These are phyloP conservation scores for Lithospermum erythrorhizon DNA, from an alignment of 257 asterid genomes.

Conservation along the genomic window DNA sequence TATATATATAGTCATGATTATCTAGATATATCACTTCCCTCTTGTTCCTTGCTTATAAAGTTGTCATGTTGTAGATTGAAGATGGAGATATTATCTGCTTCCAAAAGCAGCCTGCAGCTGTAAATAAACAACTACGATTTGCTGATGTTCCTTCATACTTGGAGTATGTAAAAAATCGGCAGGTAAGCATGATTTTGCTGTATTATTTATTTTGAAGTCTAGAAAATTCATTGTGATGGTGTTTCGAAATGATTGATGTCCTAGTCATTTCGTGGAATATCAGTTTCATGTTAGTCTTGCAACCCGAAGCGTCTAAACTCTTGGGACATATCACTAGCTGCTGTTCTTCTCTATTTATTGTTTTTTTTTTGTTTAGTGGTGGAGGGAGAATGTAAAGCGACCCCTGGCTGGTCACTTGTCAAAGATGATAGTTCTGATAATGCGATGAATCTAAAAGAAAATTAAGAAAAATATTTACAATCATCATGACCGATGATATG, in stretches of 20 bases:
- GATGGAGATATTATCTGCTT: slow-evolving; percentile 97
- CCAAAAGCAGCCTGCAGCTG: slow-evolving; percentile 58
- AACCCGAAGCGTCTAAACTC: no score
- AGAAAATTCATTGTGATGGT: not conserved
- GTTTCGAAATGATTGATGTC: not conserved
- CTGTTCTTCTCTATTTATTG: no score
- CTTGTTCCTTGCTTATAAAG: not conserved
- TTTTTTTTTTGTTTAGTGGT: no score
- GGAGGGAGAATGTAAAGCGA: no score
- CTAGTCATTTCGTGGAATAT: not conserved
- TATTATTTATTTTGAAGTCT: not conserved
- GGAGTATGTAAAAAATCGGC: slow-evolving; percentile 93
- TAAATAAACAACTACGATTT: slow-evolving; percentile 51
- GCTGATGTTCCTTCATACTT: slow-evolving; percentile 77
- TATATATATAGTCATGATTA: slow-evolving; percentile 4
- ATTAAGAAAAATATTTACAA: no score
- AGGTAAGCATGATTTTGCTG: slow-evolving; percentile 36
- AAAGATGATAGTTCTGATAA: no score
- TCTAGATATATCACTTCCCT: slow-evolving; percentile 6
- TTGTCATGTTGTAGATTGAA: slow-evolving; percentile 48
- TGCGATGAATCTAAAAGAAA: no score
- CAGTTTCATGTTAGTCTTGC: not conserved
- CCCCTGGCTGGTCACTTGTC: no score
- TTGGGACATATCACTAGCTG: no score
- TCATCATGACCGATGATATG: no score